phyloP scores from a whole-genome alignment of 2,329 filamentous ascomycete species.

The Aureobasidium melanogenum region DNA sequence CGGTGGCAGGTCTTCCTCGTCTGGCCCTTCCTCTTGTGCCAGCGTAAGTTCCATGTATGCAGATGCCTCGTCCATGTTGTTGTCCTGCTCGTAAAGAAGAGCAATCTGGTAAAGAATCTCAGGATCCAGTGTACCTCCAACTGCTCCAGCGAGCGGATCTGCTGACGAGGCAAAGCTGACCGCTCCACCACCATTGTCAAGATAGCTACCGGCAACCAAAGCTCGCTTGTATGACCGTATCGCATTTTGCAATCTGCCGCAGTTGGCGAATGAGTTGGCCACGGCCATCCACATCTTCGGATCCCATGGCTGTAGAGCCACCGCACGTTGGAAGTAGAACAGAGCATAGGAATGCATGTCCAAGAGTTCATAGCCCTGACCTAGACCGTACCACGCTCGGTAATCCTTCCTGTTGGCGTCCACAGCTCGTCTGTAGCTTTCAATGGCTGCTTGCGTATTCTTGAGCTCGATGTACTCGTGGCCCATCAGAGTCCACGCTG shows the following conservation, averaged over 20 bases:
- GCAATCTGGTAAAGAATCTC: slow-evolving; percentile 89
- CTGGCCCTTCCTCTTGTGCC: slow-evolving; percentile 73
- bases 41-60: slow-evolving; percentile 95
- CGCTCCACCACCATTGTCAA: slow-evolving; percentile 54
- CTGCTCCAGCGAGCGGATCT: slow-evolving; percentile 38
- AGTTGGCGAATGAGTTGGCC: slow-evolving; percentile 82
- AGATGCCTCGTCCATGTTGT: slow-evolving; percentile 69
- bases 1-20: slow-evolving; percentile 25
- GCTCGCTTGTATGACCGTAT: slow-evolving; percentile 94
- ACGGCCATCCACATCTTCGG: slow-evolving; percentile 99
- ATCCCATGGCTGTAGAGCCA: slow-evolving; percentile 86
- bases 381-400: slow-evolving; percentile 93
- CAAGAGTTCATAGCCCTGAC: slow-evolving; percentile 93
- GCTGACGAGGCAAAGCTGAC: slow-evolving; percentile 40
- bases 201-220: slow-evolving; percentile 77
- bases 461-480: slow-evolving; percentile 99
- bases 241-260: slow-evolving; percentile 76
- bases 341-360: slow-evolving; percentile 97
- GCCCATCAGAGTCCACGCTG: slow-evolving; percentile 97
- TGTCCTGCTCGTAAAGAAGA: slow-evolving; percentile 72
- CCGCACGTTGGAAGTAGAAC: slow-evolving; percentile 96
- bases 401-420: slow-evolving; percentile 96
- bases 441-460: slow-evolving; percentile 95
- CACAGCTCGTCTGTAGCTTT: slow-evolving; percentile 89
- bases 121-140: slow-evolving; percentile 63